Evolutionary conservation across 2,329 filamentous ascomycete species (phyloP).

Genomic region (Xylaria sp.): DNA sequence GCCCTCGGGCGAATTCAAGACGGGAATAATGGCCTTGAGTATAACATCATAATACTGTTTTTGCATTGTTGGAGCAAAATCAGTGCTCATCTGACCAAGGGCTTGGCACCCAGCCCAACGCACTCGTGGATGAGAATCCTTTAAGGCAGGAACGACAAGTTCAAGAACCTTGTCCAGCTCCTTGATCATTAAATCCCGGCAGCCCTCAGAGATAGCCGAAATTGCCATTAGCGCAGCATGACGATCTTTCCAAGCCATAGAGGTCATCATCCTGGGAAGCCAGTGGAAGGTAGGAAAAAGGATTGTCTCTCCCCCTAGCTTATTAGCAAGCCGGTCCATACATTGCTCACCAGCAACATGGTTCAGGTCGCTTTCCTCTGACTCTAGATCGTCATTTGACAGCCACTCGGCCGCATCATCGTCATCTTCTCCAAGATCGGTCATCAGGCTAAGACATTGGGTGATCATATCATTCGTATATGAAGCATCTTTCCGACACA

Average conservation of each 20-base stretch:
- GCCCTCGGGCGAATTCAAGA: slow-evolving; percentile 88
- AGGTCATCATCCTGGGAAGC: slow-evolving; percentile 98
- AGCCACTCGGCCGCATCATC: slow-evolving; percentile 97
- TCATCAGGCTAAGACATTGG: slow-evolving; percentile 97
- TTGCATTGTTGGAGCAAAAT: slow-evolving; percentile 98
- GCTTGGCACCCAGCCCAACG: slow-evolving; percentile 98
- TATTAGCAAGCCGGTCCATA: slow-evolving; percentile 97
- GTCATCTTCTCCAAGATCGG: slow-evolving; percentile 92
- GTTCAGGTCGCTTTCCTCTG: slow-evolving; percentile 96
- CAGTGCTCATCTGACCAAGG: slow-evolving; percentile 99
- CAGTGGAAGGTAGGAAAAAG: slow-evolving; percentile 94
- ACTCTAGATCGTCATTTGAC: slow-evolving; percentile 89
- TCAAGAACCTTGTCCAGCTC: slow-evolving; percentile 95
- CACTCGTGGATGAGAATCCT: slow-evolving; percentile 91
- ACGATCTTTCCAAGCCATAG: slow-evolving; percentile 91
- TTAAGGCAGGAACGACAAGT: slow-evolving; percentile 90
- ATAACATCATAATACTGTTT: slow-evolving; percentile 91
- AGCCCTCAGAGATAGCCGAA: slow-evolving; percentile 97
- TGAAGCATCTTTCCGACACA: slow-evolving; percentile 93
- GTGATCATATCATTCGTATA: slow-evolving; percentile 98
- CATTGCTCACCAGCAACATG: slow-evolving; percentile 98
- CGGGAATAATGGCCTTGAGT: slow-evolving; percentile 90
- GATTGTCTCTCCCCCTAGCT: slow-evolving; percentile 93
- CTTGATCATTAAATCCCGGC: slow-evolving; percentile 92
- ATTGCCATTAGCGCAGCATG: slow-evolving; percentile 99